Evolutionary conservation across 2,329 filamentous ascomycete genomes (phyloP).

Genomic region (Stylonectria norvegica): DNA sequence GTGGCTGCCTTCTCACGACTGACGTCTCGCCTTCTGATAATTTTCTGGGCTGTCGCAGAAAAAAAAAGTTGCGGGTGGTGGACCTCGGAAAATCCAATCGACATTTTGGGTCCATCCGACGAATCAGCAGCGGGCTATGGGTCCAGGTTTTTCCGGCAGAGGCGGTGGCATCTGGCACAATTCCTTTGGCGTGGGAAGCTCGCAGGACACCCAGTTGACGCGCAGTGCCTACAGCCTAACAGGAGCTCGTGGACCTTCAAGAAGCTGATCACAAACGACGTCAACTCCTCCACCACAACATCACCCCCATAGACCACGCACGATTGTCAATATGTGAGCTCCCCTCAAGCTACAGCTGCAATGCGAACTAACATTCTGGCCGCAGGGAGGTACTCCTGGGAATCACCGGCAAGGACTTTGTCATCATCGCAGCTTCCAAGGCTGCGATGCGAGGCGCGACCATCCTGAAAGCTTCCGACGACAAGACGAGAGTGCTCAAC

Average conservation of each 20-base stretch:
- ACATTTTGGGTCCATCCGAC: constrained; percentile 4
- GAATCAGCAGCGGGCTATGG: constrained; percentile 24
- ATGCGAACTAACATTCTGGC: constrained; percentile 11
- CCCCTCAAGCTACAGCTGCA: constrained; percentile 5
- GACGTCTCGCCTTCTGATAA: constrained; percentile 28
- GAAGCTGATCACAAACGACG: constrained; percentile 16
- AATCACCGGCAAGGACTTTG: constrained; percentile 99
- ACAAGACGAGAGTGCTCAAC: constrained; percentile 93
- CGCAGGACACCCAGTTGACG: constrained; percentile 31
- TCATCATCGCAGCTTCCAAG: constrained; percentile 95
- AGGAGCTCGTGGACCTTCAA: constrained; percentile 24
- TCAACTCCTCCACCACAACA: constrained; percentile 10
- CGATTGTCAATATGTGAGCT: constrained; percentile 25
- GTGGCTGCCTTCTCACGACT: constrained; percentile 26
- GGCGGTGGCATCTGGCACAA: constrained; percentile 36
- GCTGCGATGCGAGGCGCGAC: constrained; percentile 97
- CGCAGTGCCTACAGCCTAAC: constrained; percentile 38
- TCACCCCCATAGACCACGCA: constrained; percentile 12
- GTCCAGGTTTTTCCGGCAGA: constrained; percentile 31
- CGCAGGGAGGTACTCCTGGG: constrained; percentile 93
- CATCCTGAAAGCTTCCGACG: constrained; percentile 89
- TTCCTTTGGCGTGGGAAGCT: constrained; percentile 11
- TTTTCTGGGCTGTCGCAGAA: constrained; percentile 28
- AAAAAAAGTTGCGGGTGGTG: constrained; percentile 40
- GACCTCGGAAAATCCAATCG: constrained; percentile 23